Percentiles rank a stretch among this genome's conserved stretches.
These are phyloP conservation scores for Climacium dendroides DNA, from an alignment of 225 moss, liverwort and hornwort species.

Conservation along the genomic window DNA sequence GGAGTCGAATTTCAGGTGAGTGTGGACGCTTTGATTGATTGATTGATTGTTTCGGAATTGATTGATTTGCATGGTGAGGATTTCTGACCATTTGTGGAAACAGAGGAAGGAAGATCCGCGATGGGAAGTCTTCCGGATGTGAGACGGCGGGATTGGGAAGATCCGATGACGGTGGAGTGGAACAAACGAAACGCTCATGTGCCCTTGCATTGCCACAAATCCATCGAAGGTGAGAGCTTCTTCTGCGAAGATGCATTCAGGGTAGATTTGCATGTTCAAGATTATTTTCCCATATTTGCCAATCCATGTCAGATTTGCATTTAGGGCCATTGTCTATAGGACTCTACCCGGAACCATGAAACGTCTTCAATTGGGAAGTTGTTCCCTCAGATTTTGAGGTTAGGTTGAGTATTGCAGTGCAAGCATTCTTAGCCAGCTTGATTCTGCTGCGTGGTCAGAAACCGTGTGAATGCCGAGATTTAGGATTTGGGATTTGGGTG, in stretches of 20 bases:
- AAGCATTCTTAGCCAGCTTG: not conserved
- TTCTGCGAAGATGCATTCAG: not conserved
- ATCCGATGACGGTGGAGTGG: slow-evolving; percentile 84
- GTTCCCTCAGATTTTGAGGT: not conserved
- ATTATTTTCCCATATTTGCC: not conserved
- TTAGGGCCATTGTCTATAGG: not conserved
- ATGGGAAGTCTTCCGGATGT: slow-evolving; percentile 20
- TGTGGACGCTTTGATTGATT: not conserved
- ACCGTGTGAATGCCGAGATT: not conserved
- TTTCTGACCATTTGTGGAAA: not conserved
- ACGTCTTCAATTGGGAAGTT: not conserved
- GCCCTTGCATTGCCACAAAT: slow-evolving; percentile 68
- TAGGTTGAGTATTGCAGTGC: not conserved
- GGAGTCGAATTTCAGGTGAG: slow-evolving; percentile 8
- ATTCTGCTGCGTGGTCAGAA: not conserved
- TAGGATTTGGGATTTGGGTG: not conserved
- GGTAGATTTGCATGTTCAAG: not conserved
- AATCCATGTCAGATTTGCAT: not conserved
- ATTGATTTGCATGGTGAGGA: not conserved
- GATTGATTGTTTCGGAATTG: not conserved
- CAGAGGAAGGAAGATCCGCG: not conserved
- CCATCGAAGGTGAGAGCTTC: slow-evolving; percentile 49
- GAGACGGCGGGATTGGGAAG: slow-evolving; percentile 83
- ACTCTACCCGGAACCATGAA: not conserved
- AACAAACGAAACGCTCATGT: slow-evolving; percentile 78